Evolutionary conservation across 1,284 basidiomycete genomes (phyloP).

Genomic region (Rugosomyces carneus): DNA sequence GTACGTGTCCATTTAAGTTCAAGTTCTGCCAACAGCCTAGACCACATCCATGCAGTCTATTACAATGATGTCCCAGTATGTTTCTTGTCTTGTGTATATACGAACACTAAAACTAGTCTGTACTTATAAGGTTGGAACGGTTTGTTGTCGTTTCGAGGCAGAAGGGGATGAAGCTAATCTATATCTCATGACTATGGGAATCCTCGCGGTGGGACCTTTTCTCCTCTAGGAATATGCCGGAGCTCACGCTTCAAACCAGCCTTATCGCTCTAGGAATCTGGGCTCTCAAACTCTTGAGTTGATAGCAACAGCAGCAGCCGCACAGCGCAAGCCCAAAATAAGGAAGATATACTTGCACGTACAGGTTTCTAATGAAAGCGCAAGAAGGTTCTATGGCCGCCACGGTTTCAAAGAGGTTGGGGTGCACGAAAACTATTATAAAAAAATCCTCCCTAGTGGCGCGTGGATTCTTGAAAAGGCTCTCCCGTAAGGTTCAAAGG

Average conservation of each 20-base stretch:
- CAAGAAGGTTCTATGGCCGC: constrained; percentile 72
- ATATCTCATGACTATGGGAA: constrained; percentile 82
- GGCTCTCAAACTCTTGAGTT: constrained; percentile 64
- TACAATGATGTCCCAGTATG: constrained; percentile 74
- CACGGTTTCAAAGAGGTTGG: constrained; percentile 67
- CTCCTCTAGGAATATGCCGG: constrained; percentile 12
- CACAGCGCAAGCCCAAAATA: constrained; percentile 54
- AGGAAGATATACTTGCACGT: constrained; percentile 72
- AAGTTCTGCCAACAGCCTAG: not conserved
- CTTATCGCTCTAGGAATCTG: constrained; percentile 68
- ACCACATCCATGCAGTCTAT: constrained; percentile 51
- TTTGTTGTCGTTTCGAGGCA: constrained; percentile 73
- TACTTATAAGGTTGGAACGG: constrained; percentile 67
- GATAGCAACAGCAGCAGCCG: constrained; percentile 54
- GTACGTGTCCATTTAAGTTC: constrained; percentile 36
- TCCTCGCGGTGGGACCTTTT: constrained; percentile 61
- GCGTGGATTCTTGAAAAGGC: constrained; percentile 73
- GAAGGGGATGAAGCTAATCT: constrained; percentile 50
- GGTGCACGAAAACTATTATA: constrained; percentile 71
- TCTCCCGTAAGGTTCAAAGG: constrained; percentile 20
- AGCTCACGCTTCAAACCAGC: constrained; percentile 37
- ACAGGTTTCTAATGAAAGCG: constrained; percentile 64
- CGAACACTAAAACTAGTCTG: too few species aligned
- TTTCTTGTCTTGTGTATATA: constrained; percentile 6
- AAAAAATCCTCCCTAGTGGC: constrained; percentile 70